phyloP scores from a whole-genome alignment of 1,284 basidiomycete species.

The Fomitopsis palustris region DNA sequence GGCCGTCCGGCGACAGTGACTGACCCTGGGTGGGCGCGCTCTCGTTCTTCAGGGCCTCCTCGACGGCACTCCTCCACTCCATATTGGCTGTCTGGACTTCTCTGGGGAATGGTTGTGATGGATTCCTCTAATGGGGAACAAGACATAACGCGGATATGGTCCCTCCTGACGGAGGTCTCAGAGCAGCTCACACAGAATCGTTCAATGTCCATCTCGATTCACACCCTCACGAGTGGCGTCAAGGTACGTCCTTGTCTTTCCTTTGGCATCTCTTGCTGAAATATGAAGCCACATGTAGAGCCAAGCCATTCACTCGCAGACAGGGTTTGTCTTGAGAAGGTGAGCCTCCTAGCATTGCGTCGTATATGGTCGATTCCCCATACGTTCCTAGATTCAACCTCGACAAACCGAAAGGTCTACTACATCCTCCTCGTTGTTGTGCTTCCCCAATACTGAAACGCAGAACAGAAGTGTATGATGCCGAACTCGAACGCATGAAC shows the following conservation, averaged over 20 bases:
- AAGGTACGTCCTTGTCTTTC: conserved; percentile 54
- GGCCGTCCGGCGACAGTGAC: no score
- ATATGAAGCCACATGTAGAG: conserved; percentile 34
- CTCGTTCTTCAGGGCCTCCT: no score
- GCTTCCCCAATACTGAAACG: neutral
- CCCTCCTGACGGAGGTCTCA: conserved; percentile 72
- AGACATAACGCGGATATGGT: conserved; percentile 69
- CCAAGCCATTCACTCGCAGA: conserved; percentile 69
- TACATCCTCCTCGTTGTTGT: neutral
- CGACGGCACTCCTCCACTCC: neutral
- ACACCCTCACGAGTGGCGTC: conserved; percentile 68
- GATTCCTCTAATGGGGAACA: conserved; percentile 37
- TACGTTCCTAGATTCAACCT: conserved; percentile 75
- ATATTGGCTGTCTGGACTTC: neutral
- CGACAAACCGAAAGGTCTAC: conserved; percentile 82
- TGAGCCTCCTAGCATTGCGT: conserved; percentile 29
- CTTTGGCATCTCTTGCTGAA: neutral
- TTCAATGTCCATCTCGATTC: conserved; percentile 51
- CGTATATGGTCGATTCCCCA: neutral
- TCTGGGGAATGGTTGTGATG: conserved; percentile 35
- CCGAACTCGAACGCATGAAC: conserved; percentile 93
- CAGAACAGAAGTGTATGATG: conserved; percentile 79
- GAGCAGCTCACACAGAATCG: conserved; percentile 86
- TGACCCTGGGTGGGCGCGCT: no score
- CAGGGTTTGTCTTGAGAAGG: conserved; percentile 90